phyloP scores from a whole-genome alignment of 2,329 filamentous ascomycete species.

The Pleoardoris graminearum region DNA sequence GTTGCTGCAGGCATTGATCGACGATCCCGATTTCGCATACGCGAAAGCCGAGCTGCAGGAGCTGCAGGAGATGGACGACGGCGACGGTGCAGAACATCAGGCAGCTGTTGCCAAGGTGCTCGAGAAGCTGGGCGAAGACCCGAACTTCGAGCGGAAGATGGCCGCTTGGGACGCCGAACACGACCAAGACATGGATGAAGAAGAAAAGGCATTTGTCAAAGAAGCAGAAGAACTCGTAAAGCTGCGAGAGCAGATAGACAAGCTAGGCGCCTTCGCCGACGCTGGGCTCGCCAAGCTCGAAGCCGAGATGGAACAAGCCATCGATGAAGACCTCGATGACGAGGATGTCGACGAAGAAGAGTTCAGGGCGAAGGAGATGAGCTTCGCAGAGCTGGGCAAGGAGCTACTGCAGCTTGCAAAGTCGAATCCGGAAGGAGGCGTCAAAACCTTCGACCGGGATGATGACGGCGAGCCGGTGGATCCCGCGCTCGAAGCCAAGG shows the following conservation, averaged over 20 bases:
- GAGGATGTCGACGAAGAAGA: conserved; percentile 22
- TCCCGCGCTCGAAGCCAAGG: conserved; percentile 36
- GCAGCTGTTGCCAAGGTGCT: conserved; percentile 25
- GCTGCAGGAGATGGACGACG: conserved; percentile 25
- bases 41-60: conserved; percentile 27
- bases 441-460: conserved; percentile 11
- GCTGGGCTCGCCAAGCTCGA: conserved; percentile 19
- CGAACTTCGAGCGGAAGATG: conserved; percentile 27
- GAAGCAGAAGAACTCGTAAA: conserved; percentile 24
- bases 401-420: conserved; percentile 27
- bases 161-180: conserved; percentile 12
- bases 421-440: conserved; percentile 9
- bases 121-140: conserved; percentile 26
- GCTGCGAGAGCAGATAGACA: conserved; percentile 31
- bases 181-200: conserved; percentile 7
- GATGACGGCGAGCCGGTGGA: conserved; percentile 26
- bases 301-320: conserved; percentile 23
- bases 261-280: conserved; percentile 24
- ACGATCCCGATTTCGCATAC: conserved; percentile 34
- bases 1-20: conserved; percentile 28
- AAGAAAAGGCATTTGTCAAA: conserved; percentile 8
- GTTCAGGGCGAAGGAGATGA: conserved; percentile 23
- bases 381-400: conserved; percentile 25
- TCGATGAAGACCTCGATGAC: conserved; percentile 27
- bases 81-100: conserved; percentile 26